Percentiles rank a stretch among this genome's conserved stretches.
Conservation (phyloP, 192 early-diverging fungal species). For the Mortierella claussenii region DNA sequence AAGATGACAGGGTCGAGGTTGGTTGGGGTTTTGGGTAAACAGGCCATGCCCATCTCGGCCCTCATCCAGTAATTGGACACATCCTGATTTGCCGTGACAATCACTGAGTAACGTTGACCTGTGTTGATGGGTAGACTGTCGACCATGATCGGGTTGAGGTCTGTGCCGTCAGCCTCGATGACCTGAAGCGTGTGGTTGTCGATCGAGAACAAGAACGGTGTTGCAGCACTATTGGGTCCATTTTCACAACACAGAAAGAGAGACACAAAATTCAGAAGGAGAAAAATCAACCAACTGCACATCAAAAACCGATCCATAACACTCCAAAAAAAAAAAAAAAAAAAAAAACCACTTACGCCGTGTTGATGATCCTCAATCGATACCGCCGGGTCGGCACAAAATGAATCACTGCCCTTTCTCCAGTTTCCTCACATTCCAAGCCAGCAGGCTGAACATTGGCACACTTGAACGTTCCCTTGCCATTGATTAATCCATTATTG, state of each 20-base stretch:
- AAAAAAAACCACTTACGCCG: slow-evolving; percentile 31
- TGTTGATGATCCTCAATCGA: slow-evolving; percentile 71
- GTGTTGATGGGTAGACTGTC: slow-evolving; percentile 56
- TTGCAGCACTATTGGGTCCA: slow-evolving; percentile 56
- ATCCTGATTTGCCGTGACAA: slow-evolving; percentile 57
- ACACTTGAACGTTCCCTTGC: slow-evolving; percentile 53
- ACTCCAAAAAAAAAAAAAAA: neutral
- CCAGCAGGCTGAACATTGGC: slow-evolving; percentile 25
- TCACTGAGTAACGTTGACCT: slow-evolving; percentile 63
- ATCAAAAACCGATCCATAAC: neutral
- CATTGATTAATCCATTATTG: slow-evolving; percentile 65
- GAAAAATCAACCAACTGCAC: neutral
- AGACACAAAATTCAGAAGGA: neutral
- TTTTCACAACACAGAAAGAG: neutral
- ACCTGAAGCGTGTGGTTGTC: slow-evolving; percentile 74
- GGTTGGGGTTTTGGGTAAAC: slow-evolving; percentile 29
- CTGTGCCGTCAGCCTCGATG: slow-evolving; percentile 77
- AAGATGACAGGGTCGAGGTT: slow-evolving; percentile 44
- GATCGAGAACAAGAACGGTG: slow-evolving; percentile 72
- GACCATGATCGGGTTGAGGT: slow-evolving; percentile 39
- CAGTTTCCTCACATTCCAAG: slow-evolving; percentile 21
- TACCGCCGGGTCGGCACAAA: slow-evolving; percentile 54
- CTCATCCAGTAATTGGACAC: slow-evolving; percentile 59
- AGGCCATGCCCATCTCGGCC: slow-evolving; percentile 49
- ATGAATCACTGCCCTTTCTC: slow-evolving; percentile 35